Conservation (phyloP, 768 basidiomycete genomes). For the Suillus placidus region DNA sequence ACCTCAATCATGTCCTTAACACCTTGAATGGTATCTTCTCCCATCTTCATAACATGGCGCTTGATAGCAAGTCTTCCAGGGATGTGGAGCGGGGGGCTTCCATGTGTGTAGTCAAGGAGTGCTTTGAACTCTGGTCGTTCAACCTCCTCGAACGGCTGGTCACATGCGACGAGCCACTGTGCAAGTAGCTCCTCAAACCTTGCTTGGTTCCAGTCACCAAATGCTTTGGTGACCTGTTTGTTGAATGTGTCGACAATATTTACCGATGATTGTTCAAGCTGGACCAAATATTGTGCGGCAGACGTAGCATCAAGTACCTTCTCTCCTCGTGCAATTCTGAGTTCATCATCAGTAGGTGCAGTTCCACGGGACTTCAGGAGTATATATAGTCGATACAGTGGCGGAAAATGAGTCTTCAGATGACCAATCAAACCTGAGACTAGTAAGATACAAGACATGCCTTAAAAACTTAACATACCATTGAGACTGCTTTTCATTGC, state of each 20-base stretch:
- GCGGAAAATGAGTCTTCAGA: background rate
- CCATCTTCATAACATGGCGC: background rate
- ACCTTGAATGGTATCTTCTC: conserved; percentile 1
- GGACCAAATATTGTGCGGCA: background rate
- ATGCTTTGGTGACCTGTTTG: no score
- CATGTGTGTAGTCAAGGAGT: no score
- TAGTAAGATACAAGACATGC: background rate
- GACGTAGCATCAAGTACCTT: background rate
- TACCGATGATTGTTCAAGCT: background rate
- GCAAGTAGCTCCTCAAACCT: no score
- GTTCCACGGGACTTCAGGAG: background rate
- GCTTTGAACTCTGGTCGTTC: no score
- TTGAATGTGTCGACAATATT: no score
- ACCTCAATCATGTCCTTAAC: background rate
- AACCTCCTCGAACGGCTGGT: no score
- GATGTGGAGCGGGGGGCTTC: no score
- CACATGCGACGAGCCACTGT: no score
- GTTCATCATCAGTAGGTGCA: background rate
- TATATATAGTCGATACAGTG: background rate
- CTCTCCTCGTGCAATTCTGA: background rate
- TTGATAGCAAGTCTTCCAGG: background rate
- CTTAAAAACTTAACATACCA: background rate
- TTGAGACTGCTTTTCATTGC: background rate
- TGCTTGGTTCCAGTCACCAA: no score
- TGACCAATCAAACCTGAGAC: background rate